These are phyloP conservation scores for Lactarius tabidus DNA, from an alignment of 768 basidiomycete genomes.

Conservation along the genomic window DNA sequence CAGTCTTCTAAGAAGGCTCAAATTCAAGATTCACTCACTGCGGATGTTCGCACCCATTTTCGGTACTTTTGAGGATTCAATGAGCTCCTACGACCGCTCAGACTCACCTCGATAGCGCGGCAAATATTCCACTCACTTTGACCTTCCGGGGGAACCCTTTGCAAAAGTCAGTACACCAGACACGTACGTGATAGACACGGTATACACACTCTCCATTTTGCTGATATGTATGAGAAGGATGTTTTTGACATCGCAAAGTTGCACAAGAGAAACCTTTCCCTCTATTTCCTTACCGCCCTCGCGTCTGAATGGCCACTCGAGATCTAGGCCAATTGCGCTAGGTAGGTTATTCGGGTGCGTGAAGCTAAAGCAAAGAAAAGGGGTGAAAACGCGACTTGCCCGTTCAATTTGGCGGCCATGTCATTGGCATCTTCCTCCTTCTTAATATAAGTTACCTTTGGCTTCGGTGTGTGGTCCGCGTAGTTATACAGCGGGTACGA, in stretches of 20 bases:
- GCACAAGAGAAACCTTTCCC: conserved; percentile 42
- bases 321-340: conserved; percentile 49
- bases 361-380: not conserved
- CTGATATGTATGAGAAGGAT: conserved; percentile 49
- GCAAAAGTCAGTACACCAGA: conserved; percentile 2
- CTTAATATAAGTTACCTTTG: conserved; percentile 39
- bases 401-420: conserved; percentile 36
- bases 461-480: conserved; percentile 32
- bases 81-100: conserved; percentile 37
- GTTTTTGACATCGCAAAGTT: conserved; percentile 40
- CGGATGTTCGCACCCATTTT: conserved; percentile 50
- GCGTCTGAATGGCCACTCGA: conserved; percentile 45
- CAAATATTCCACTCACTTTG: conserved; percentile 31
- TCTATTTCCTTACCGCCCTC: conserved; percentile 28
- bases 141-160: conserved; percentile 44
- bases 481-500: conserved; percentile 38
- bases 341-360: not conserved
- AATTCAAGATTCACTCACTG: conserved; percentile 33
- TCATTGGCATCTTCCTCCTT: conserved; percentile 42
- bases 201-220: conserved; percentile 41
- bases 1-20: not conserved
- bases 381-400: conserved; percentile 30
- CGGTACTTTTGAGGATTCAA: conserved; percentile 38
- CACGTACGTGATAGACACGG: not conserved
- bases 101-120: not conserved